phyloP scores from a whole-genome alignment of 306 rosid genomes.

The Prunus mongolica region DNA sequence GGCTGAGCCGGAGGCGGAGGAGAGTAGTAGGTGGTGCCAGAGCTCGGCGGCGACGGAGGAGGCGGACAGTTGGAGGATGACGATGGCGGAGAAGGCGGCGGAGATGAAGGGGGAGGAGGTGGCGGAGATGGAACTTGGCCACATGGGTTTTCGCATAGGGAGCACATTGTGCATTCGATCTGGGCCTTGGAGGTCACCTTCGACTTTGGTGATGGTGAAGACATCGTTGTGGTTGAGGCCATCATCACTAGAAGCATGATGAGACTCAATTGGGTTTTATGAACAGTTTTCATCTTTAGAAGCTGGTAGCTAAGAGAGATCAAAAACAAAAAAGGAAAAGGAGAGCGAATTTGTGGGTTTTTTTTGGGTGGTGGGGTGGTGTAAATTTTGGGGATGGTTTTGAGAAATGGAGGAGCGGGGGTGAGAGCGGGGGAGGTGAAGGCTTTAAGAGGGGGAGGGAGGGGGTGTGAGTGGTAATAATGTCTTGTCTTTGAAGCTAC shows the following conservation, averaged over 20 bases:
- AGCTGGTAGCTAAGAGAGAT: background rate
- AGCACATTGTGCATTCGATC: conserved; percentile 93
- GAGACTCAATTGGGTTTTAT: background rate
- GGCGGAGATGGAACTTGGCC: conserved; percentile 49
- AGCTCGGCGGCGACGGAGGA: conserved; percentile 62
- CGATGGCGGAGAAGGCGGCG: conserved; percentile 21
- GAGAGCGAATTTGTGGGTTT: background rate
- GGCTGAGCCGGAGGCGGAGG: conserved; percentile 72
- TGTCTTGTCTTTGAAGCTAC: conserved; percentile 20
- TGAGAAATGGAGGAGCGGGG: background rate
- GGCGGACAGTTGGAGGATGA: conserved; percentile 42
- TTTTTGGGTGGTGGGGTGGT: background rate
- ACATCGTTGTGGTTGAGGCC: background rate
- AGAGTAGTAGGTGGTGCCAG: conserved; percentile 46
- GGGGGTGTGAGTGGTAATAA: background rate
- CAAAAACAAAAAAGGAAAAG: too few species aligned
- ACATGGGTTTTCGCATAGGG: conserved; percentile 81
- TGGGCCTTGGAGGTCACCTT: conserved; percentile 48
- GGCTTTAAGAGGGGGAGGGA: background rate
- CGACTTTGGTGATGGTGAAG: conserved; percentile 12
- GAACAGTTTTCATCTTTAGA: conserved; percentile 35
- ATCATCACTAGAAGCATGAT: background rate
- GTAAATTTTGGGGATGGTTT: background rate
- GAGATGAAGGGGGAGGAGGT: conserved; percentile 32
- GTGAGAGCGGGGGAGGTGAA: background rate